phyloP scores from a whole-genome alignment of 2,329 filamentous ascomycete genomes.

The Xenoacremonium recifei region DNA sequence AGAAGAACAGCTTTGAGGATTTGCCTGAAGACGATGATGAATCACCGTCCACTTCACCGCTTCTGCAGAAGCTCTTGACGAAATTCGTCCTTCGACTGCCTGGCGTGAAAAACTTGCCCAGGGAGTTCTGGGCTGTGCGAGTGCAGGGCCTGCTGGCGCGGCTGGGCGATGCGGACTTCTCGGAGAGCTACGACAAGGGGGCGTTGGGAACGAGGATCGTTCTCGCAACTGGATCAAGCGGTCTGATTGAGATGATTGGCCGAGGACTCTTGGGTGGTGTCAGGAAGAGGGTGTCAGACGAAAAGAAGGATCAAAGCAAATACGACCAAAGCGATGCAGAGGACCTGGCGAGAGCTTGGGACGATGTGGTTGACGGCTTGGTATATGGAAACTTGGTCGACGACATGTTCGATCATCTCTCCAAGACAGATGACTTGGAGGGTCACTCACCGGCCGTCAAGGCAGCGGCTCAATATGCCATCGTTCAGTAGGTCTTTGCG shows the following conservation, averaged over 20 bases:
- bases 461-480: constrained; percentile 63
- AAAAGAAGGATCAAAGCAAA: constrained; percentile 13
- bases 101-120: constrained; percentile 60
- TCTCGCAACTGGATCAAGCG: constrained; percentile 68
- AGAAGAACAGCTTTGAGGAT: constrained; percentile 6
- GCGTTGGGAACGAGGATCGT: constrained; percentile 72
- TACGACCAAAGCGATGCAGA: constrained; percentile 61
- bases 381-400: constrained; percentile 69
- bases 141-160: constrained; percentile 59
- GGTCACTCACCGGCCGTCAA: constrained; percentile 61
- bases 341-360: constrained; percentile 63
- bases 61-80: constrained; percentile 67
- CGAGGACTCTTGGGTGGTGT: constrained; percentile 63
- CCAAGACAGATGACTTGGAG: constrained; percentile 61
- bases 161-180: constrained; percentile 67
- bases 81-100: constrained; percentile 65
- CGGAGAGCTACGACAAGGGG: constrained; percentile 81
- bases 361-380: constrained; percentile 62
- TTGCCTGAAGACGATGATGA: constrained; percentile 25
- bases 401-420: constrained; percentile 60
- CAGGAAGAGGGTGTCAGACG: constrained; percentile 5
- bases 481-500: constrained; percentile 60
- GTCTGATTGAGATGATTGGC: constrained; percentile 67
- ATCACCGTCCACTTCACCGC: constrained; percentile 52
- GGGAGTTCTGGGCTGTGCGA: constrained; percentile 64